Evolutionary conservation across 345 rosid species (phyloP), one percentile per base, ranked within the genome.

Genomic region (Brassica rapa): DNA sequence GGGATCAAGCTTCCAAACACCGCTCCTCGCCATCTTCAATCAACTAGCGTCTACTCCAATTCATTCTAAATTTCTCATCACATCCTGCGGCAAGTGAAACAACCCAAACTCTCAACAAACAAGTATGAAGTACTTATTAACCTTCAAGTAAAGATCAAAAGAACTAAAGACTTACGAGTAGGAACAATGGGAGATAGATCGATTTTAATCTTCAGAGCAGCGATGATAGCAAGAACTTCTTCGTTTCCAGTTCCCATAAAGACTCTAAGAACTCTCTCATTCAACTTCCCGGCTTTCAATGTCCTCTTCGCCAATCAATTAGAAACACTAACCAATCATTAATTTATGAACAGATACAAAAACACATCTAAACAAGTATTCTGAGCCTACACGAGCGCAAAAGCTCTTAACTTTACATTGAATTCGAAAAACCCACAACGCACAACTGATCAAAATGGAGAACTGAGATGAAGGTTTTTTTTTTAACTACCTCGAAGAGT

Each of bases 31-130:
- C 19, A 55, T 8, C 15, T 63, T 63, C 59, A 72, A 30, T 41
- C 68, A 66, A 46, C 74, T 79, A 49, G 56, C 56, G 56, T 49
- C 56, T 49, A 49, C 8, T 49, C 56, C 56, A 49, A 3, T 49
- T n/a, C 56, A 49, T 49, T 49, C 6, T 49, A 49, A 14, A 14
- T 1, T 49, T n/a, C 56, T 49, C 56, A 49, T 49, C 56, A 49
- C 56, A 49, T 19, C 19, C 19, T 19, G 19, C 19, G 0, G 19
- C 19, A 19, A 19, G 19, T 19, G 19, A 19, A 19, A 19, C 19
- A 19, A 19, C 19, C 19, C 19, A 19, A 49, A 49, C 56, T 49
- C 6, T 49, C 56, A 49, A 14, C 56, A n/a, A 49, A 49, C 19
- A 49, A n/a, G 56, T 49, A 49, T 14, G 4, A 49, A 49, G 19